These are phyloP conservation scores for Collybiopsis confluens DNA, from an alignment of 768 basidiomycete species.

Conservation along the genomic window DNA sequence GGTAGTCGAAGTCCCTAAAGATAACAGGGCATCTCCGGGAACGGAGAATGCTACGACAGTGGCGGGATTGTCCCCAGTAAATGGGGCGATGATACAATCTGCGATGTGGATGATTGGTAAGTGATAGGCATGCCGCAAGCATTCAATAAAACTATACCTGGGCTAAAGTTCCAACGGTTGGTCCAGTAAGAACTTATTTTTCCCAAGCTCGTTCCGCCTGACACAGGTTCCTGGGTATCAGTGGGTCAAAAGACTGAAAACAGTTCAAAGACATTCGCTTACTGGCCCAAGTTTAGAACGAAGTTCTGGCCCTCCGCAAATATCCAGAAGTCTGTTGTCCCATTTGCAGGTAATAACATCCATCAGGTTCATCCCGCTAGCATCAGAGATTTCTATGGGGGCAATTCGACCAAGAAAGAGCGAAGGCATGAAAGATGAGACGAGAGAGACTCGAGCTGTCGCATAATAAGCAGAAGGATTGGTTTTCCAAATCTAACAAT, in stretches of 20 bases:
- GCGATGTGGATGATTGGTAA: neutral
- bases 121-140: neutral
- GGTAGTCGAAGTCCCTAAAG: conserved; percentile 86
- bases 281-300: conserved; percentile 61
- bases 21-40: conserved; percentile 79
- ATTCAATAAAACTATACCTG: conserved; percentile 35
- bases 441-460: conserved; percentile 70
- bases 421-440: conserved; percentile 80
- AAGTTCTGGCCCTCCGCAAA: conserved; percentile 65
- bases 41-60: conserved; percentile 72
- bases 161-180: conserved; percentile 67
- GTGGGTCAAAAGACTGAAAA: neutral
- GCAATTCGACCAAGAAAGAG: conserved; percentile 76
- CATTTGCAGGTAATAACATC: conserved; percentile 69
- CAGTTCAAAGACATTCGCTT: neutral
- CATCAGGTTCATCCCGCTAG: conserved; percentile 90
- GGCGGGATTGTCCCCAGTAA: conserved; percentile 89
- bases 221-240: conserved; percentile 51
- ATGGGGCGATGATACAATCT: conserved; percentile 80
- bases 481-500: conserved; percentile 49
- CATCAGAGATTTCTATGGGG: conserved; percentile 83
- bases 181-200: conserved; percentile 68
- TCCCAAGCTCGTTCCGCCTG: conserved; percentile 65
- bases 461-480: conserved; percentile 50
- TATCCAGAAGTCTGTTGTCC: conserved; percentile 61